These are phyloP conservation scores for Huntiella moniliformis DNA, from an alignment of 2,329 filamentous ascomycete species.

Conservation along the genomic window DNA sequence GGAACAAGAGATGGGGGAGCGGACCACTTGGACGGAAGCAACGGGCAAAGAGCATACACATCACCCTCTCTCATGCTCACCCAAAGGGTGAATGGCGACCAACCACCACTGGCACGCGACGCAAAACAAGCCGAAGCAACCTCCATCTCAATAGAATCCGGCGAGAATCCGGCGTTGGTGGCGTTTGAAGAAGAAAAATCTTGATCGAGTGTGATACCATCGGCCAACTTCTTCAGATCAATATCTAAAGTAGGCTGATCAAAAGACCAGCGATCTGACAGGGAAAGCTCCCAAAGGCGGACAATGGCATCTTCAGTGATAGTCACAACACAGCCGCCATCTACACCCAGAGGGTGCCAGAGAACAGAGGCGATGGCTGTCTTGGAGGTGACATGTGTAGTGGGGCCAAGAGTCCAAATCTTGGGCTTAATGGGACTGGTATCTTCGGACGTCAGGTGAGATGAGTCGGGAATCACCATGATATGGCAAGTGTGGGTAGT, in stretches of 20 bases:
- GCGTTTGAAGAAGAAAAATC: constrained; percentile 61
- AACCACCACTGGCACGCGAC: constrained; percentile 50
- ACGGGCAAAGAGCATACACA: constrained; percentile 78
- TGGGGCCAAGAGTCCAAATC: constrained; percentile 81
- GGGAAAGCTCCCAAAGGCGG: constrained; percentile 74
- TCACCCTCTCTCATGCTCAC: constrained; percentile 89
- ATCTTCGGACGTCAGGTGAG: constrained; percentile 54
- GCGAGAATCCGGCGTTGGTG: constrained; percentile 66
- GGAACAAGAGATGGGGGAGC: constrained; percentile 59
- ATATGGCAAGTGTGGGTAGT: constrained; percentile 81
- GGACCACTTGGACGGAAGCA: constrained; percentile 75
- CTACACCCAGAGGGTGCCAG: constrained; percentile 83
- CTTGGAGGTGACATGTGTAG: constrained; percentile 74
- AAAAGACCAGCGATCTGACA: constrained; percentile 72
- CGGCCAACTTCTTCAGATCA: constrained; percentile 74
- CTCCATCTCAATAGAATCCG: constrained; percentile 83
- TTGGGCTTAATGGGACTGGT: constrained; percentile 55
- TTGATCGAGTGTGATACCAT: constrained; percentile 63
- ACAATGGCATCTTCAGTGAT: constrained; percentile 77
- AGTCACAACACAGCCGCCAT: constrained; percentile 67
- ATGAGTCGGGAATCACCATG: constrained; percentile 62
- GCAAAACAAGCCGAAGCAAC: constrained; percentile 75
- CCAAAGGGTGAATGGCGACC: constrained; percentile 94
- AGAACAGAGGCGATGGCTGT: constrained; percentile 61
- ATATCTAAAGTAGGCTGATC: constrained; percentile 67